These are phyloP conservation scores for Cylindrodendrum hubeiense DNA, from an alignment of 2,329 filamentous ascomycete species.

Conservation along the genomic window DNA sequence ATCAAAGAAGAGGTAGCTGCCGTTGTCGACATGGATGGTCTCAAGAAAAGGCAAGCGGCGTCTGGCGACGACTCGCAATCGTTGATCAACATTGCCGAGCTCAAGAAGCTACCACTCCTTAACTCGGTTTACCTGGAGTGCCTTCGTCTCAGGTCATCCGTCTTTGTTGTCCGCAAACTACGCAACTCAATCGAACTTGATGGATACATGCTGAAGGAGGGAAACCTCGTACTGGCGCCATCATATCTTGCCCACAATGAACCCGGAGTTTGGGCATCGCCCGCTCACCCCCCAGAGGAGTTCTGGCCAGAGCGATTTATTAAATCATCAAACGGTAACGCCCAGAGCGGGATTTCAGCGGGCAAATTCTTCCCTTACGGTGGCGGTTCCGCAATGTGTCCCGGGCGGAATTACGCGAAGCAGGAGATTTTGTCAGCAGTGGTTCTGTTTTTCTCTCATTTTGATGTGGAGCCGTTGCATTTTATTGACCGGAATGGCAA, in stretches of 20 bases:
- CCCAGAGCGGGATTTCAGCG: constrained; percentile 20
- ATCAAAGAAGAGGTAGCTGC: constrained; percentile 29
- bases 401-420: constrained; percentile 43
- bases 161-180: constrained; percentile 39
- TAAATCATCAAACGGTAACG: constrained; percentile 23
- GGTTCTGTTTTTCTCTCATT: constrained; percentile 32
- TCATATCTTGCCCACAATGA: constrained; percentile 40
- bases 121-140: constrained; percentile 40
- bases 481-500: constrained; percentile 28
- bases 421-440: constrained; percentile 42
- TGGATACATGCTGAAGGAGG: constrained; percentile 37
- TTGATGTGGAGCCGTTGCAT: constrained; percentile 33
- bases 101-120: constrained; percentile 33
- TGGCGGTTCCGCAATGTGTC: constrained; percentile 43
- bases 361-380: constrained; percentile 44
- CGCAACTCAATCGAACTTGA: constrained; percentile 38
- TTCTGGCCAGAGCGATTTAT: constrained; percentile 42
- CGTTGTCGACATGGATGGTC: constrained; percentile 15
- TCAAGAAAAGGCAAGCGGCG: background rate
- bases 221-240: constrained; percentile 38
- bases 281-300: constrained; percentile 29
- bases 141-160: constrained; percentile 36
- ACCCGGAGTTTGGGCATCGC: constrained; percentile 31
- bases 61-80: background rate
- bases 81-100: constrained; percentile 26